Percentiles rank a stretch among this genome's conserved stretches.
phyloP scores from a whole-genome alignment of 129 eudicot genomes.

The Centaurea solstitialis region DNA sequence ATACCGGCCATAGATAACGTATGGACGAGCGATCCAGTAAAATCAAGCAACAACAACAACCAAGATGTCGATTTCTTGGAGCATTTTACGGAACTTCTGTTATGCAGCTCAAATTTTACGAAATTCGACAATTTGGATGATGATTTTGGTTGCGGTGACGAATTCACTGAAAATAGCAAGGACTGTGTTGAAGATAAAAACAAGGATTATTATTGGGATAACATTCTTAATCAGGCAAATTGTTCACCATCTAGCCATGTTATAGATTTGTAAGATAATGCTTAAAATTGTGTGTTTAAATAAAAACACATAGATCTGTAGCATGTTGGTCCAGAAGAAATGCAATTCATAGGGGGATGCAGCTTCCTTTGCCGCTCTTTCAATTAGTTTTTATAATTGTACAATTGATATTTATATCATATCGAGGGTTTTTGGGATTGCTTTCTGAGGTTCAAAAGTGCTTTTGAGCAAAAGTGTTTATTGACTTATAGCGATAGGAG shows the following conservation, averaged over 20 bases:
- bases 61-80: conserved; percentile 57
- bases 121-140: conserved; percentile 34
- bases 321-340: neutral
- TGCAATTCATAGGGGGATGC: neutral
- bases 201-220: conserved; percentile 77
- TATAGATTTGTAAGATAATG: neutral
- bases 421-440: too few relatives aligned
- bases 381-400: neutral
- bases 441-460: too few relatives aligned
- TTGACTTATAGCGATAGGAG: too few relatives aligned
- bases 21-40: conserved; percentile 32
- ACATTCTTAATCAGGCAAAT: conserved; percentile 55
- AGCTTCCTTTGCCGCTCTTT: neutral
- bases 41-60: conserved; percentile 7
- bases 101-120: conserved; percentile 26
- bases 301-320: neutral
- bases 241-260: conserved; percentile 57
- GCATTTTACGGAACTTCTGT: conserved; percentile 73
- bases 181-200: conserved; percentile 42
- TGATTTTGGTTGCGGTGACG: conserved; percentile 23
- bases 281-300: neutral
- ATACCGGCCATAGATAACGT: conserved; percentile 30
- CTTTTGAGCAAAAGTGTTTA: too few relatives aligned
- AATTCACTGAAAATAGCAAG: neutral
- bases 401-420: neutral